phyloP scores from a whole-genome alignment of 805 yeast genomes.

The Candida ovalis region DNA sequence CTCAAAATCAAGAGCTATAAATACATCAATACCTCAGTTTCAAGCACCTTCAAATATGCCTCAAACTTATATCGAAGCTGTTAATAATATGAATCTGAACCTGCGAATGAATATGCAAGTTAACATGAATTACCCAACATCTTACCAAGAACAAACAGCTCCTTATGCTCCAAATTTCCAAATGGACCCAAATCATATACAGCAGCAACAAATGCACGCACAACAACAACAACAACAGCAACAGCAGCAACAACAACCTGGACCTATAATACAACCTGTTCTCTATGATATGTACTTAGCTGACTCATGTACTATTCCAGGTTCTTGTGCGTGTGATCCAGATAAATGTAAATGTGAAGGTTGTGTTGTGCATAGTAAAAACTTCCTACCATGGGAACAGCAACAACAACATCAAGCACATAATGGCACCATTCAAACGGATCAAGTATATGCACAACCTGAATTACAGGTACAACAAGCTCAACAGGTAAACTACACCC shows the following conservation, averaged over 20 bases:
- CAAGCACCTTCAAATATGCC: neutral
- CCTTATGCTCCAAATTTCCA: neutral
- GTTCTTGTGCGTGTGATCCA: slow-evolving; percentile 32
- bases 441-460: neutral
- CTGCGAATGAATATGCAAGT: neutral
- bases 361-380: slow-evolving; percentile 26
- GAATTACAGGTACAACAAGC: neutral
- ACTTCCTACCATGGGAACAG: neutral
- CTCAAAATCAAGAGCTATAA: neutral
- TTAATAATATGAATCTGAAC: neutral
- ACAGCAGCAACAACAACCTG: too few species aligned
- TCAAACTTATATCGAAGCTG: neutral
- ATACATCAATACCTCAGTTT: neutral
- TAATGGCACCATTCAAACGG: neutral
- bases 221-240: neutral
- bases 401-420: neutral
- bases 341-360: slow-evolving; percentile 29
- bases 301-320: slow-evolving; percentile 32
- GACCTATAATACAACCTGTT: neutral
- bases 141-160: neutral
- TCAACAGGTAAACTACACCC: neutral
- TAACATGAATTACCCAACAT: neutral
- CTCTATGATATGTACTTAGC: slow-evolving; percentile 31
- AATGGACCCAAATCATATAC: too few species aligned
- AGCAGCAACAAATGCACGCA: too few species aligned